These are phyloP conservation scores for Oxyria digyna DNA, from an alignment of 148 eudicot species.

Conservation along the genomic window DNA sequence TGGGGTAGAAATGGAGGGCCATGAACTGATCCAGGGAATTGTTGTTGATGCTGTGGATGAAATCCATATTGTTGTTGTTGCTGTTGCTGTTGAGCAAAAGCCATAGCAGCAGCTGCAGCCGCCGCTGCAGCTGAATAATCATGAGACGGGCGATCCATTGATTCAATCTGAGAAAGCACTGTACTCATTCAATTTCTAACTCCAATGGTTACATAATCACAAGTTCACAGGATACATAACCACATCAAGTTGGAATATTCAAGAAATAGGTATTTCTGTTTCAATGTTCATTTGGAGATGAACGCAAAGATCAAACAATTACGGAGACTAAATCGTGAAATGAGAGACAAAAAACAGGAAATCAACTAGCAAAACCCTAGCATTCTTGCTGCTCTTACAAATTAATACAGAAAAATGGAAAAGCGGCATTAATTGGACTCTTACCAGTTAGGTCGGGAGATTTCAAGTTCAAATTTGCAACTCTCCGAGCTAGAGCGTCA, in stretches of 20 bases:
- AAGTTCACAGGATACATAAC: not conserved
- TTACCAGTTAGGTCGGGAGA: not conserved
- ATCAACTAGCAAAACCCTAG: not conserved
- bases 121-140: slow-evolving; percentile 44
- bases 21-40: slow-evolving; percentile 61
- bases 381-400: not conserved
- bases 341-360: not conserved
- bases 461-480: not conserved
- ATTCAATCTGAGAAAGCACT: not conserved
- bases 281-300: not conserved
- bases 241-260: not conserved
- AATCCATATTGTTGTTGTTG: slow-evolving; percentile 65
- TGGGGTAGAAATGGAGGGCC: slow-evolving; percentile 75
- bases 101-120: slow-evolving; percentile 29
- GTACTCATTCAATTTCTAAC: not conserved
- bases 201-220: not conserved
- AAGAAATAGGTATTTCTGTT: not conserved
- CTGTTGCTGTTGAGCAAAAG: slow-evolving; percentile 80
- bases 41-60: slow-evolving; percentile 83
- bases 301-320: not conserved
- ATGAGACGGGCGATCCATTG: slow-evolving; percentile 79
- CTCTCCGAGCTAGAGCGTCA: not conserved
- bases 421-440: not conserved
- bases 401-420: not conserved
- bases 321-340: not conserved